Evolutionary conservation across 495 filamentous ascomycete species (phyloP).

Genomic region (Tuber aestivum): DNA sequence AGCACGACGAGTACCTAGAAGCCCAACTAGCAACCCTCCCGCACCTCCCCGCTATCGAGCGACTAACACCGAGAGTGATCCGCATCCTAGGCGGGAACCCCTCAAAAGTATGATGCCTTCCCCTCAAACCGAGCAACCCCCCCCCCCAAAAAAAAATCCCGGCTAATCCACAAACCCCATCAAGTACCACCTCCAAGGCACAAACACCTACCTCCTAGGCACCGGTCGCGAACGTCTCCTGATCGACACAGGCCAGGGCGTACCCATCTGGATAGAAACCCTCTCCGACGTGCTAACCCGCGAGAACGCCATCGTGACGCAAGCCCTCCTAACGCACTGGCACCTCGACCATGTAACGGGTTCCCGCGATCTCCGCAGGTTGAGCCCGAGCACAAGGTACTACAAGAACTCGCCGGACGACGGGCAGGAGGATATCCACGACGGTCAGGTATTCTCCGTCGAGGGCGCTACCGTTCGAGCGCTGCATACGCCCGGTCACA

Average conservation of each 20-base stretch:
- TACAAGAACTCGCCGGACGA: conserved; percentile 51
- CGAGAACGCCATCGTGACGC: conserved; percentile 60
- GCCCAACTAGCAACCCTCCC: conserved; percentile 36
- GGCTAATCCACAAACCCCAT: conserved; percentile 16
- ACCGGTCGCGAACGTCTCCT: conserved; percentile 61
- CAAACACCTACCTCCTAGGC: conserved; percentile 83
- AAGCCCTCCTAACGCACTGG: conserved; percentile 78
- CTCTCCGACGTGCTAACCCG: conserved; percentile 58
- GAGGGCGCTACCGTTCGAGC: conserved; percentile 73
- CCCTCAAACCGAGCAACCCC: not conserved
- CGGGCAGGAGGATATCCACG: conserved; percentile 53
- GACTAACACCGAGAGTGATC: conserved; percentile 60
- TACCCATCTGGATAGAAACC: conserved; percentile 50
- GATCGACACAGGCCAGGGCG: conserved; percentile 65
- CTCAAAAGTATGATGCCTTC: conserved; percentile 54
- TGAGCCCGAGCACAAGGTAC: conserved; percentile 56
- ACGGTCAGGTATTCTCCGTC: conserved; percentile 67
- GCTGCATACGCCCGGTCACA: conserved; percentile 76
- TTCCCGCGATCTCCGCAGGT: conserved; percentile 56
- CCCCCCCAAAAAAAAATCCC: no score
- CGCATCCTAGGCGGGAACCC: conserved; percentile 78
- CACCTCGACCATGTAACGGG: conserved; percentile 81
- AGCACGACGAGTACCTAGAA: conserved; percentile 36
- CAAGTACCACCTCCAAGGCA: conserved; percentile 54
- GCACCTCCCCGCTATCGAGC: conserved; percentile 58